Conservation (phyloP, 2,329 filamentous ascomycete genomes). For the Aspergillus awamori region DNA sequence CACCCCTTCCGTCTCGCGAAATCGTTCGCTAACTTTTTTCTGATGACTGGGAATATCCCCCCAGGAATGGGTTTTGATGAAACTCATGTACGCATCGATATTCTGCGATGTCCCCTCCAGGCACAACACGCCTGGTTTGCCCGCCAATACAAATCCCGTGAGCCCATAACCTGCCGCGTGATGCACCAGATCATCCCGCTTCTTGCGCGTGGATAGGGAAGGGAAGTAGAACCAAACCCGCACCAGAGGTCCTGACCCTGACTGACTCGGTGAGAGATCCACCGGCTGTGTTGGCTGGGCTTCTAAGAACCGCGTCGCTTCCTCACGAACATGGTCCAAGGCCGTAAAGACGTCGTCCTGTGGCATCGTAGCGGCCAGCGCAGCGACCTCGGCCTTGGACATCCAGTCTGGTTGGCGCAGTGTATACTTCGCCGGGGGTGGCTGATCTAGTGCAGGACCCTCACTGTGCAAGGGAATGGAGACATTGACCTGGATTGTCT, state of each 20-base stretch:
- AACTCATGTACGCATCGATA: slow-evolving; percentile 64
- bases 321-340: slow-evolving; percentile 50
- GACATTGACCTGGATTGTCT: slow-evolving; percentile 33
- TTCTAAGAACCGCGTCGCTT: slow-evolving; percentile 18
- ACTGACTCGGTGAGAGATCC: not conserved
- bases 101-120: slow-evolving; percentile 43
- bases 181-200: slow-evolving; percentile 60
- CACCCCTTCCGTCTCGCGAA: slow-evolving; percentile 46
- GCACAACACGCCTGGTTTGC: slow-evolving; percentile 57
- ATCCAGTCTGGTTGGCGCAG: slow-evolving; percentile 57
- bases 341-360: slow-evolving; percentile 49
- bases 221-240: slow-evolving; percentile 68
- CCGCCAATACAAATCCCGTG: slow-evolving; percentile 63
- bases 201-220: slow-evolving; percentile 61
- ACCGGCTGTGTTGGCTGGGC: not conserved
- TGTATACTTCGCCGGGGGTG: slow-evolving; percentile 32
- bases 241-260: slow-evolving; percentile 38
- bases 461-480: slow-evolving; percentile 30
- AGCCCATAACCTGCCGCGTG: slow-evolving; percentile 56
- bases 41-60: slow-evolving; percentile 64
- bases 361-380: slow-evolving; percentile 46
- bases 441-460: slow-evolving; percentile 22
- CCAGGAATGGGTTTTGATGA: slow-evolving; percentile 66
- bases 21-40: slow-evolving; percentile 63
- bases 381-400: slow-evolving; percentile 51